Evolutionary conservation across 1,139 yeast species (phyloP).

Genomic region (Sugiyamaella novakii): DNA sequence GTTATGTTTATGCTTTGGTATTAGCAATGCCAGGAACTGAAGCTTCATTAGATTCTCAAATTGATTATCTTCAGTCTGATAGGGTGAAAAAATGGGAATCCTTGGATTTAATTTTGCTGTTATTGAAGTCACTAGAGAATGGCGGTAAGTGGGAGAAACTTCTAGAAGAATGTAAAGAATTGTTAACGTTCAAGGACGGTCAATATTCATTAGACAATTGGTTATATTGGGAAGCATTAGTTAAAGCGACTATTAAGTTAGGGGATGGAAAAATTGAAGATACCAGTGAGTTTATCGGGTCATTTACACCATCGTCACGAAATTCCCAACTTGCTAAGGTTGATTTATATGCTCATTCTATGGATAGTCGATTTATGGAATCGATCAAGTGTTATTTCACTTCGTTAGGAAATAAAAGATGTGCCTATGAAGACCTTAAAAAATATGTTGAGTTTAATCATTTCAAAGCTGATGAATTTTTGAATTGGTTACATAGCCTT

Average conservation of each 20-base stretch:
- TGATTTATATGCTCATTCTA: constrained; percentile 44
- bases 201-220: constrained; percentile 38
- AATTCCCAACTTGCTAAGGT: constrained; percentile 60
- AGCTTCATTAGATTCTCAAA: constrained; percentile 41
- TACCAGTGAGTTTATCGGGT: constrained; percentile 36
- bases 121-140: constrained; percentile 50
- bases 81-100: constrained; percentile 48
- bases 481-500: constrained; percentile 24
- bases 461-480: constrained; percentile 26
- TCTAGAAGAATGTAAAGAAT: constrained; percentile 36
- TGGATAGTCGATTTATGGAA: constrained; percentile 23
- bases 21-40: constrained; percentile 39
- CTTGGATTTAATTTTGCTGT: constrained; percentile 58
- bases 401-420: constrained; percentile 53
- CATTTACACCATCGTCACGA: constrained; percentile 46
- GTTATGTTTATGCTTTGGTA: constrained; percentile 55
- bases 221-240: constrained; percentile 45
- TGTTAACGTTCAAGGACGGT: constrained; percentile 26
- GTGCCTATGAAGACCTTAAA: constrained; percentile 62
- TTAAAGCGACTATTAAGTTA: constrained; percentile 49
- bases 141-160: constrained; percentile 49
- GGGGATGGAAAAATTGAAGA: constrained; percentile 38
- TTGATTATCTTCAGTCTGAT: constrained; percentile 40
- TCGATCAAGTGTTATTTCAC: constrained; percentile 50
- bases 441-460: constrained; percentile 13